These are phyloP conservation scores for Antrodiella citrinella DNA, from an alignment of 768 basidiomycete genomes.

Conservation along the genomic window DNA sequence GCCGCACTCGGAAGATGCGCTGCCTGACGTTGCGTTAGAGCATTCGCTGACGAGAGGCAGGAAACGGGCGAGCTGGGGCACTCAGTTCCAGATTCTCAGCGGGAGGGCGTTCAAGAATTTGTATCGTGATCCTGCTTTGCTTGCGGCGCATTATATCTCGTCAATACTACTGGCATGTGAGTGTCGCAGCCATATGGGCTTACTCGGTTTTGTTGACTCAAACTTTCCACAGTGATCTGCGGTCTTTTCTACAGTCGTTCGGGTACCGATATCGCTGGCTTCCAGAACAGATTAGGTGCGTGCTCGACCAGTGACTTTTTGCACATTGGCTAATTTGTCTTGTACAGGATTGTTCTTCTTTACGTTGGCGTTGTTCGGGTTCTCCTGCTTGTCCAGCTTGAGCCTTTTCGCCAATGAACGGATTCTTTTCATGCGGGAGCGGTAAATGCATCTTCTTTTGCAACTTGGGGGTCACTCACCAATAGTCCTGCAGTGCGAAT, in stretches of 20 bases:
- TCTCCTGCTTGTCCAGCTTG: conserved; percentile 91
- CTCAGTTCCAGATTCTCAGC: conserved; percentile 91
- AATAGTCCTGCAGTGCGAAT: conserved; percentile 56
- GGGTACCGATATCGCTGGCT: conserved; percentile 91
- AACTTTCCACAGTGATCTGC: conserved; percentile 57
- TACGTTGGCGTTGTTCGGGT: conserved; percentile 91
- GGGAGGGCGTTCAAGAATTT: conserved; percentile 97
- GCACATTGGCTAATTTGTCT: not conserved
- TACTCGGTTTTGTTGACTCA: not conserved
- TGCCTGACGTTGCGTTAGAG: conserved; percentile 65
- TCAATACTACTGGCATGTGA: conserved; percentile 77
- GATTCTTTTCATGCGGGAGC: conserved; percentile 96
- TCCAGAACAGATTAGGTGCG: conserved; percentile 90
- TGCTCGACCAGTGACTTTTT: not conserved
- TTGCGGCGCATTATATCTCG: conserved; percentile 85
- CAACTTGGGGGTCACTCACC: not conserved
- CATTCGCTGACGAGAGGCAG: conserved; percentile 59
- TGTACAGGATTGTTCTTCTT: conserved; percentile 88
- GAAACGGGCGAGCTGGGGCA: conserved; percentile 77
- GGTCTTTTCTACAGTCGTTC: conserved; percentile 91
- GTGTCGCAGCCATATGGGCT: too few species aligned
- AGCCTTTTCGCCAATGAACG: conserved; percentile 93
- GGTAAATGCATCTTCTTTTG: conserved; percentile 37
- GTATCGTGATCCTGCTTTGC: conserved; percentile 87
- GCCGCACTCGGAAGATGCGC: conserved; percentile 27